A percentile compares a stretch with the other conserved stretches of the same genome.
phyloP scores from a whole-genome alignment of 805 yeast genomes.

The Teunomyces aglyptinius region DNA sequence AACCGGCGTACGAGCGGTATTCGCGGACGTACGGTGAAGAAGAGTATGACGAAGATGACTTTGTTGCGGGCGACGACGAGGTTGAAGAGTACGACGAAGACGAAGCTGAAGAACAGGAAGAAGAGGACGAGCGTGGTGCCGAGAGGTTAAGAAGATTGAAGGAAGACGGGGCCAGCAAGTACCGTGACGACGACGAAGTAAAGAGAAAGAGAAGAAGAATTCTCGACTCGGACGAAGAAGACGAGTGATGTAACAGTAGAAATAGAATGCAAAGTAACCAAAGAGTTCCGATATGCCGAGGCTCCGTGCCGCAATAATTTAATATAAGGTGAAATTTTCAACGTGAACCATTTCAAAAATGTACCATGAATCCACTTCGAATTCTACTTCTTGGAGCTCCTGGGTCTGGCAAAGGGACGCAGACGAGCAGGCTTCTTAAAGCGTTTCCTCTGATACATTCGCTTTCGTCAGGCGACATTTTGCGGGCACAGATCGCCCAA shows the following conservation, averaged over 20 bases:
- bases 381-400: slow-evolving; percentile 87
- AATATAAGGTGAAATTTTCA: background rate
- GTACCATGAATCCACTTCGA: slow-evolving; percentile 47
- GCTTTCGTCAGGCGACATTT: slow-evolving; percentile 80
- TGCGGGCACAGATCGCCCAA: slow-evolving; percentile 63
- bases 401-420: slow-evolving; percentile 94
- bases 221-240: slow-evolving; percentile 49
- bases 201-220: slow-evolving; percentile 47
- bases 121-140: slow-evolving; percentile 55
- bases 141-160: slow-evolving; percentile 57
- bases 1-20: slow-evolving; percentile 38
- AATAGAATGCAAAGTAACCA: background rate
- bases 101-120: slow-evolving; percentile 46
- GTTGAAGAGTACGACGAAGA: slow-evolving; percentile 40
- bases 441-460: slow-evolving; percentile 53
- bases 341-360: too few relatives aligned
- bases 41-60: slow-evolving; percentile 41
- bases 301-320: too few relatives aligned
- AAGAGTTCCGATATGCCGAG: too few relatives aligned
- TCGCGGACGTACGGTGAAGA: slow-evolving; percentile 35
- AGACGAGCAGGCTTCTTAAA: slow-evolving; percentile 62
- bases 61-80: slow-evolving; percentile 43
- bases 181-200: slow-evolving; percentile 36
- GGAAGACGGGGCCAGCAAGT: slow-evolving; percentile 53
- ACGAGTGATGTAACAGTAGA: slow-evolving; percentile 21